phyloP scores from a whole-genome alignment of 345 rosid genomes.

The Clarkia xantiana region DNA sequence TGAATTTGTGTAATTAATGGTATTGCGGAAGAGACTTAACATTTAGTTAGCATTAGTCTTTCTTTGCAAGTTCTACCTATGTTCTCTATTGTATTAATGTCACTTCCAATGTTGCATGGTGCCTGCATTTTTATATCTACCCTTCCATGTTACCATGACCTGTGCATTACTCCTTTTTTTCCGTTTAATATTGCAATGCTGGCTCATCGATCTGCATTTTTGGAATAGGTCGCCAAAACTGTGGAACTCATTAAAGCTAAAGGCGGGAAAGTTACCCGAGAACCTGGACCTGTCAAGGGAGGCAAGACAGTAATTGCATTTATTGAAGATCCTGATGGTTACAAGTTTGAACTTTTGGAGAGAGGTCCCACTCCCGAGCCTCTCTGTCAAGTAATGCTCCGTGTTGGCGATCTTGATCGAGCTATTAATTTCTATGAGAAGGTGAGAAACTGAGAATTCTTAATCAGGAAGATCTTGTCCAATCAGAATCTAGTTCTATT shows the following conservation, averaged over 20 bases:
- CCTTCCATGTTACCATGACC: background rate
- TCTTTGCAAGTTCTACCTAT: too few relatives aligned
- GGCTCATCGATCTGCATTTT: constrained; percentile 2
- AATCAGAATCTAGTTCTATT: too few relatives aligned
- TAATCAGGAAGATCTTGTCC: background rate
- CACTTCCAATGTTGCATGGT: too few relatives aligned
- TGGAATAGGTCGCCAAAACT: constrained; percentile 53
- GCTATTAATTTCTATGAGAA: constrained; percentile 83
- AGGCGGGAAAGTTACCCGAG: constrained; percentile 83
- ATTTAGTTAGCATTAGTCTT: too few relatives aligned
- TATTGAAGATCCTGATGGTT: constrained; percentile 94
- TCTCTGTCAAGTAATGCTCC: constrained; percentile 97
- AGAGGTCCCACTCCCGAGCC: constrained; percentile 98
- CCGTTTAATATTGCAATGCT: background rate
- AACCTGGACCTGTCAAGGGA: constrained; percentile 91
- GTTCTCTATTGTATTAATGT: too few relatives aligned
- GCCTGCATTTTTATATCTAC: too few relatives aligned
- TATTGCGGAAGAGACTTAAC: too few relatives aligned
- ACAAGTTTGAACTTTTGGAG: constrained; percentile 89
- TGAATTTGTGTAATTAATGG: too few relatives aligned
- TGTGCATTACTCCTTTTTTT: background rate
- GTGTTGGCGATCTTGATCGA: constrained; percentile 91
- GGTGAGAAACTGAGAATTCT: constrained; percentile 61
- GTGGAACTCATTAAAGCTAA: constrained; percentile 80
- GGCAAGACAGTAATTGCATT: constrained; percentile 80